Base-by-base conservation (phyloP, 306 rosid genomes). In the Clitoria ternatea region DNA sequence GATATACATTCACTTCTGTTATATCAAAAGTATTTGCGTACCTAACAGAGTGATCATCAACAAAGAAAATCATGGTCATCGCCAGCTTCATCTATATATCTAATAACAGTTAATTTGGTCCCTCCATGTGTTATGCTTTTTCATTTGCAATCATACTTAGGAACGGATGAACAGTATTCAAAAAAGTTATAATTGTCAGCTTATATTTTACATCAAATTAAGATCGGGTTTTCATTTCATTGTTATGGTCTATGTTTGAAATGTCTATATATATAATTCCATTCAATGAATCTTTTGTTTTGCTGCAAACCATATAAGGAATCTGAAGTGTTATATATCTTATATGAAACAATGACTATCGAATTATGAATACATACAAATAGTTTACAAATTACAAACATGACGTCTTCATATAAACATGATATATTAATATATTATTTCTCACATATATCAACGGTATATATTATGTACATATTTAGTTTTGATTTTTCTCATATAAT, bases 31-130 rank as follows among this genome's bases (percentile, higher is more conserved):
- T 29, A 14, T 1, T 61, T 5, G 1, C 50, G 4, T 22, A 73
- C 76, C 79, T 60, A 72, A 67, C 72, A 20, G 15, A 45, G 36
- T 73, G 6, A 66, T 73, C 48, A 49, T 2, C 18, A 8, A 69
- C 7, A 30, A 24, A 32, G 13, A 24, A 35, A 12, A 74, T 49
- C 20, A 61, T 49, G 54, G 43, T 11, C 70, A 35, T 62, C 18
- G 45, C 24, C 13, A 65, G 15, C 47, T 75, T 55, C 7, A 60
- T 67, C 44, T 11, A 30, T 52, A 30, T 52, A 67, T 29, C 37
- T 61, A 42, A 20, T 29, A 23, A 3, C 37, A 33, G 57, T n/a
- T n/a, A n/a, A n/a, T 73, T 66, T 1, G 56, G 70, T 20, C 49
- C 39, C 45, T 37, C 57, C 62, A 35, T 7, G 36, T 57, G 35